These are phyloP conservation scores for Kodamaea fungicola DNA, from an alignment of 1,139 yeast species.

Conservation along the genomic window DNA sequence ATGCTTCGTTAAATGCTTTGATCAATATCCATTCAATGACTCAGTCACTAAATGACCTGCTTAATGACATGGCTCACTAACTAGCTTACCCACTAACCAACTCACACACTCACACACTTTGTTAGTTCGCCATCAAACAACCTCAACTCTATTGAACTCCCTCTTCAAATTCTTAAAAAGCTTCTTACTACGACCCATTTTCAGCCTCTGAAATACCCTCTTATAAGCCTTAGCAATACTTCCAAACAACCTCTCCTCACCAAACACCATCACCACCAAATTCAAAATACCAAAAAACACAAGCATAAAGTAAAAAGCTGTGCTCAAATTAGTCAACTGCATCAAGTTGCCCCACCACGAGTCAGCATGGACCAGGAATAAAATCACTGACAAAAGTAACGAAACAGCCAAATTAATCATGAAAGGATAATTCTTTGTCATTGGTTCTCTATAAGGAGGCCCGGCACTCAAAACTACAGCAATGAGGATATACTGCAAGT, in stretches of 20 bases:
- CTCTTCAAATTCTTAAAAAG: slow-evolving; percentile 34
- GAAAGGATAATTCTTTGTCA: slow-evolving; percentile 67
- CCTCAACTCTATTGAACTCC: slow-evolving; percentile 16
- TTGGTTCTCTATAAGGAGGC: slow-evolving; percentile 89
- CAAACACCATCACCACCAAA: slow-evolving; percentile 43
- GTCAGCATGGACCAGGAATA: slow-evolving; percentile 50
- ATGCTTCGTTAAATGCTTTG: too few species aligned
- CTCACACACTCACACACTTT: neutral
- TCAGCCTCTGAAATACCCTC: slow-evolving; percentile 19
- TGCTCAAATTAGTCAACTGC: slow-evolving; percentile 67
- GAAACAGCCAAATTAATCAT: slow-evolving; percentile 57
- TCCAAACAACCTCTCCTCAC: slow-evolving; percentile 36
- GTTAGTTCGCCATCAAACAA: slow-evolving; percentile 1
- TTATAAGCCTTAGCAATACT: slow-evolving; percentile 30
- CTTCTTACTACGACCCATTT: slow-evolving; percentile 33
- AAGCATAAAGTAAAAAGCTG: slow-evolving; percentile 49
- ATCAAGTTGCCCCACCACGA: slow-evolving; percentile 61
- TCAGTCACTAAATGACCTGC: too few species aligned
- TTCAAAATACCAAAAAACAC: slow-evolving; percentile 42
- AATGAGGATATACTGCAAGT: slow-evolving; percentile 82
- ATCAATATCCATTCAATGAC: too few species aligned
- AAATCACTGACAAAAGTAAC: slow-evolving; percentile 39
- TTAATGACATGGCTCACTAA: too few species aligned
- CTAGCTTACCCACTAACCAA: too few species aligned
- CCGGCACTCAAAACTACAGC: slow-evolving; percentile 86